Base-by-base conservation (phyloP, 2,329 filamentous ascomycete genomes). In the Trichoderma aggressivum region DNA sequence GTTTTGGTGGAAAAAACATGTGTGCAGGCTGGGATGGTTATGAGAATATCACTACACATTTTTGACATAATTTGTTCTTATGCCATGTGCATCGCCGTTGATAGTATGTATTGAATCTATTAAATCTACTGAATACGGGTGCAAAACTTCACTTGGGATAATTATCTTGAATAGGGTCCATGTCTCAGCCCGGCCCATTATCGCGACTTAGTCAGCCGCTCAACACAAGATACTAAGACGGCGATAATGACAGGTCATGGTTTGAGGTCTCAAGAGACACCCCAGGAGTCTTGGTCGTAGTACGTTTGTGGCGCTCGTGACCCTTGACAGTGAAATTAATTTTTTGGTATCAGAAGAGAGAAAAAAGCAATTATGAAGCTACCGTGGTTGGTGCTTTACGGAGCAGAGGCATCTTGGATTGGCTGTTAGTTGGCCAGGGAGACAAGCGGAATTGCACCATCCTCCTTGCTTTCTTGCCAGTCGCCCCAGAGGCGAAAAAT, bases 351-450 rank as follows among this genome's bases (percentile, higher is more conserved):
- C 18, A 6, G 28, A n/a, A 30, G 24, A n/a, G 10, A 21, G 18
- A 30, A 55, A 55, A 67, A 68, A 60, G 36, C 18, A 47, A 39
- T 24, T 34, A 36, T 21, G 21, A 16, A 58, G 34, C 34, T 59
- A n/a, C 18, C 18, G 28, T 14, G 34, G 65, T 50, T 68, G 34
- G 65, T 47, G 34, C 34, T 59, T 24, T 53, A 53, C 26, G 34
- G 30, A 24, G 30, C 47, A 47, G 18, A 58, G 18, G 14, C 26
- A n/a, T 24, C 39, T 30, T 34, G 65, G 65, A 68, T 68, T 68
- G 65, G 65, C 55, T 50, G 56, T 47, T 47, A 34, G 36, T 58
- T 60, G 55, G 65, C 28, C 65, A 68, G 65, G 65, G 65, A 68
- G 65, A 26, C 56, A 60, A 60, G 65, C 53, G 65, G 65, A 58